Conservation (phyloP, 805 yeast species). For the Debaryomyces tyrocola region DNA sequence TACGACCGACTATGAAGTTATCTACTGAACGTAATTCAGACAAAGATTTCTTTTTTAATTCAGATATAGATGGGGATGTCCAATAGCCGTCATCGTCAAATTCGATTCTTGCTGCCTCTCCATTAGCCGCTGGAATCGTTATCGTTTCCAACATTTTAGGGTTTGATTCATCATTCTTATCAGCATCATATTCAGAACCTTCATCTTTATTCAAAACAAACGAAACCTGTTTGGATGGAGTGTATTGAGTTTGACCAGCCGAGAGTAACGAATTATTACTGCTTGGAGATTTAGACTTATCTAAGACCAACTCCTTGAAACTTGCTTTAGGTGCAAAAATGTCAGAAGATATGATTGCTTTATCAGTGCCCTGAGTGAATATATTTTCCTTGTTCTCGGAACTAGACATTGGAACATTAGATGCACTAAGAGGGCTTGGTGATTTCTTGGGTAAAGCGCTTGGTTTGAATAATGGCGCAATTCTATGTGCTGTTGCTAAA, state of each 20-base stretch:
- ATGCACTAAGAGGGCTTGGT: background rate
- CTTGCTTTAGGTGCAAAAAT: constrained; percentile 65
- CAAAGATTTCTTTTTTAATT: constrained; percentile 58
- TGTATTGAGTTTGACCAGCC: constrained; percentile 4
- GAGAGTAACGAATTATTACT: constrained; percentile 5
- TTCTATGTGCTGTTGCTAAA: constrained; percentile 58
- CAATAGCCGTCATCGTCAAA: constrained; percentile 78
- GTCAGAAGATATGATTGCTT: constrained; percentile 67
- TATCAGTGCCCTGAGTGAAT: constrained; percentile 54
- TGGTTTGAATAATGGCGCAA: constrained; percentile 52
- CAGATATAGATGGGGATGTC: constrained; percentile 74
- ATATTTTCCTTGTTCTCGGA: constrained; percentile 8
- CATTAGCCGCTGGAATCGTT: background rate
- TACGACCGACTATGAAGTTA: constrained; percentile 75
- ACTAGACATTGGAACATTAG: background rate
- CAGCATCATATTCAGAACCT: background rate
- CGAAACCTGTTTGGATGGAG: constrained; percentile 17
- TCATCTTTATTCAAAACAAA: constrained; percentile 11
- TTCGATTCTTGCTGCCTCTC: constrained; percentile 20
- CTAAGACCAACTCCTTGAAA: constrained; percentile 55
- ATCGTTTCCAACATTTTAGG: constrained; percentile 8
- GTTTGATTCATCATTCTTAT: constrained; percentile 9
- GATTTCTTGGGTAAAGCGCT: constrained; percentile 16
- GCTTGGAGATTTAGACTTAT: constrained; percentile 30
- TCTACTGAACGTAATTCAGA: constrained; percentile 63